These are phyloP conservation scores for Mycena indigotica DNA, from an alignment of 768 basidiomycete genomes.

Conservation along the genomic window DNA sequence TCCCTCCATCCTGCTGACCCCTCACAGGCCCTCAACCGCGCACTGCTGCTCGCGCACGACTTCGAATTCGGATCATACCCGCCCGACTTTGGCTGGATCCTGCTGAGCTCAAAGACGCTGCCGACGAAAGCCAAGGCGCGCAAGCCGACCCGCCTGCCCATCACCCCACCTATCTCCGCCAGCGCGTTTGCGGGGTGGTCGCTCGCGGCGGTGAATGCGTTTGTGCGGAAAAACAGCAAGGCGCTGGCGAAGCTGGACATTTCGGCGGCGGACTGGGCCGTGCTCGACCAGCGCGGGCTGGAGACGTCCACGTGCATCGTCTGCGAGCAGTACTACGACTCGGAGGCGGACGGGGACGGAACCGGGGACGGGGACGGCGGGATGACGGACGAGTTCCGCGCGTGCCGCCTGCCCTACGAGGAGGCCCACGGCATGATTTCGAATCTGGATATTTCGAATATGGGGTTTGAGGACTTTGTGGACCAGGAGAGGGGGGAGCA, in stretches of 20 bases:
- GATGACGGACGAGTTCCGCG: constrained; percentile 1
- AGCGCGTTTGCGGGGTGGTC: constrained; percentile 13
- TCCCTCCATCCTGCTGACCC: neutral
- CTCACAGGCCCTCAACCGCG: constrained; percentile 12
- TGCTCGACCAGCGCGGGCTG: constrained; percentile 15
- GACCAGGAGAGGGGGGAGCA: constrained; percentile 8
- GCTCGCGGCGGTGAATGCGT: constrained; percentile 6
- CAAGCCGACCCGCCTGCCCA: neutral
- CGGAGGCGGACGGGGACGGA: neutral
- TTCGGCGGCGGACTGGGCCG: constrained; percentile 1
- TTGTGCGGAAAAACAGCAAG: constrained; percentile 3
- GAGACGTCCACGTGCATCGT: constrained; percentile 18
- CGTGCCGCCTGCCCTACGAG: constrained; percentile 11
- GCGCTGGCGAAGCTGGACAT: neutral
- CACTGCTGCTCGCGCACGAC: constrained; percentile 10
- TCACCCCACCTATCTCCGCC: neutral
- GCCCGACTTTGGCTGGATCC: neutral
- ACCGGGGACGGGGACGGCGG: neutral
- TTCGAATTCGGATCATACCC: constrained; percentile 6
- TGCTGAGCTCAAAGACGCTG: constrained; percentile 6
- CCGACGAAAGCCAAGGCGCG: neutral
- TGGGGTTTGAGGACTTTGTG: constrained; percentile 15
- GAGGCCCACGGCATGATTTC: constrained; percentile 2
- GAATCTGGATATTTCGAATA: constrained; percentile 10
- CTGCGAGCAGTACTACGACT: constrained; percentile 9